Evolutionary conservation across 2,329 filamentous ascomycete species (phyloP).

Genomic region (Cladosporium phlei): DNA sequence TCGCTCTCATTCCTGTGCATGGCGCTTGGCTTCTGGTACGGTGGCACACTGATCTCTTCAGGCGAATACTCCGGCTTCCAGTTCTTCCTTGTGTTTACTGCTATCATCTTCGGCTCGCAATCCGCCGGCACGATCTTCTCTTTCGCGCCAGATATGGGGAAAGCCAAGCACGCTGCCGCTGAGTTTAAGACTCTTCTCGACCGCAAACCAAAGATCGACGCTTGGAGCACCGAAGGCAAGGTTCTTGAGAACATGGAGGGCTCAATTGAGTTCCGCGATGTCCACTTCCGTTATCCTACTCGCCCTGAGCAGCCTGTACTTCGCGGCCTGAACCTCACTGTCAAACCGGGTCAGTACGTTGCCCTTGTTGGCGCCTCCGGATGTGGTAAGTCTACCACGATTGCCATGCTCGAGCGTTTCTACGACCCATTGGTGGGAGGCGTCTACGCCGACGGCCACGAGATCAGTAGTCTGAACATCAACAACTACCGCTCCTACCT

Average conservation of each 20-base stretch:
- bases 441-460: constrained; percentile 75
- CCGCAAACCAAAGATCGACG: constrained; percentile 73
- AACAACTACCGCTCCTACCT: constrained; percentile 80
- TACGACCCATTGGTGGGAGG: constrained; percentile 82
- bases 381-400: constrained; percentile 91
- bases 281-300: constrained; percentile 92
- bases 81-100: constrained; percentile 87
- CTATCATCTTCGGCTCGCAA: constrained; percentile 86
- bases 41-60: constrained; percentile 67
- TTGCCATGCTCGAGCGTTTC: constrained; percentile 87
- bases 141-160: constrained; percentile 88
- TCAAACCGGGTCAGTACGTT: constrained; percentile 75
- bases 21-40: constrained; percentile 90
- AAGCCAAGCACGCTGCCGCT: constrained; percentile 77
- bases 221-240: constrained; percentile 68
- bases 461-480: constrained; percentile 75
- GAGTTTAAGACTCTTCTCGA: constrained; percentile 82
- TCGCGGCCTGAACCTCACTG: constrained; percentile 69
- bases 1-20: constrained; percentile 78
- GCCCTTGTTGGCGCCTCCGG: constrained; percentile 92
- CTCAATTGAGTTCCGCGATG: constrained; percentile 80
- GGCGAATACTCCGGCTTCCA: constrained; percentile 72
- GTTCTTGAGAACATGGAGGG: constrained; percentile 63
- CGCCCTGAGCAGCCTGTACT: constrained; percentile 88
- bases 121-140: constrained; percentile 86